phyloP scores from a whole-genome alignment of 2,329 filamentous ascomycete genomes.

The Venturia effusa region DNA sequence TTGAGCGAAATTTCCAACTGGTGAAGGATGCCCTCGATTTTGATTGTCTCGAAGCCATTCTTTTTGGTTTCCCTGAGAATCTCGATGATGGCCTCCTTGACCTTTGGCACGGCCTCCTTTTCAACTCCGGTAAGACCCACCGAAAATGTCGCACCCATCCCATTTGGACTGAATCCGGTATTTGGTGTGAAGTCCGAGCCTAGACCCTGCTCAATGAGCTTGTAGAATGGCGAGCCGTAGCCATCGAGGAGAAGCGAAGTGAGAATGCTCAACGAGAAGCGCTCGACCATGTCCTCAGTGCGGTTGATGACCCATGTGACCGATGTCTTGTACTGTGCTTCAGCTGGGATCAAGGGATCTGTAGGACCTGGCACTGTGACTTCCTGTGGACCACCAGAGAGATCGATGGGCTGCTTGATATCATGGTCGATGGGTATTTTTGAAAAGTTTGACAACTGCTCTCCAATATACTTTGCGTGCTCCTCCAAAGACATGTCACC shows the following conservation, averaged over 20 bases:
- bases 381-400: slow-evolving; percentile 54
- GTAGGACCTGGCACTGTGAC: slow-evolving; percentile 70
- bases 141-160: slow-evolving; percentile 71
- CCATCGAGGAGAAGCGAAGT: slow-evolving; percentile 82
- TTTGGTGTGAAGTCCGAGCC: slow-evolving; percentile 94
- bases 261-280: slow-evolving; percentile 73
- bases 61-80: slow-evolving; percentile 59
- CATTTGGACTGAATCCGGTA: slow-evolving; percentile 76
- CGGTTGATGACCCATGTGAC: slow-evolving; percentile 87
- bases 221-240: slow-evolving; percentile 89
- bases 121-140: slow-evolving; percentile 85
- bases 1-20: slow-evolving; percentile 88
- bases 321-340: slow-evolving; percentile 88
- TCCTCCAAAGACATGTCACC: slow-evolving; percentile 79
- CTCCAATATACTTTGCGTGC: slow-evolving; percentile 69
- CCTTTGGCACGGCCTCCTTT: slow-evolving; percentile 63
- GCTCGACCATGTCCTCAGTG: slow-evolving; percentile 71
- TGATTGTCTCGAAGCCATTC: slow-evolving; percentile 76
- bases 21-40: slow-evolving; percentile 88
- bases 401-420: slow-evolving; percentile 64
- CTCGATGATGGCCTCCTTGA: slow-evolving; percentile 62
- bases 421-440: slow-evolving; percentile 58
- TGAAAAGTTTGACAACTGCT: slow-evolving; percentile 62
- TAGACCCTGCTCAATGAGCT: slow-evolving; percentile 77
- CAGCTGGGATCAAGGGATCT: slow-evolving; percentile 74